phyloP scores from a whole-genome alignment of 345 rosid species.

The Hibiscus mutabilis region DNA sequence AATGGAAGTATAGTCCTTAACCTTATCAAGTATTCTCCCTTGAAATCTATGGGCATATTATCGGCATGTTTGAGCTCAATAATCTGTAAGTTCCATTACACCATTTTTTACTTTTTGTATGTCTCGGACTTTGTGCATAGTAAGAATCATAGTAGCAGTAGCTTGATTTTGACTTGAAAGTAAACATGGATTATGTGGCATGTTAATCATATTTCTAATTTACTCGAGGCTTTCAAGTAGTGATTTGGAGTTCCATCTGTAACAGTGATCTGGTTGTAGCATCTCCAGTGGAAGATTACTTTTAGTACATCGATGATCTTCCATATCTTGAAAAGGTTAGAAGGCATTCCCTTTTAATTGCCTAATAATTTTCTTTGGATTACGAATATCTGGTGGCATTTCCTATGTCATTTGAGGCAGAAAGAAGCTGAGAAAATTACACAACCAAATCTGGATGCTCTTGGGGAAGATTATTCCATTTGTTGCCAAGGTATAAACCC shows the following conservation, averaged over 20 bases:
- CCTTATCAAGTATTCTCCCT: constrained; percentile 70
- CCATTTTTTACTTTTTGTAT: not conserved
- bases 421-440: constrained; percentile 56
- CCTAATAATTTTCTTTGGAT: not conserved
- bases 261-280: constrained; percentile 90
- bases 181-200: not conserved
- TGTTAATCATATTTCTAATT: constrained; percentile 8
- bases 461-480: constrained; percentile 67
- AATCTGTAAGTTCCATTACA: constrained; percentile 60
- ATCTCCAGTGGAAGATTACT: constrained; percentile 89
- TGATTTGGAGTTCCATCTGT: constrained; percentile 23
- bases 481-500: constrained; percentile 63
- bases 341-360: constrained; percentile 2
- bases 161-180: not conserved
- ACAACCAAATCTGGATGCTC: constrained; percentile 60
- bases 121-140: not conserved
- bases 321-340: constrained; percentile 58
- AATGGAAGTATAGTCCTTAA: constrained; percentile 40
- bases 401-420: constrained; percentile 27
- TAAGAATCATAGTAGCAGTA: not conserved
- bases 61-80: constrained; percentile 96
- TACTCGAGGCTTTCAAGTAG: constrained; percentile 6
- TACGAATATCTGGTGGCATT: constrained; percentile 1
- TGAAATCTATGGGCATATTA: constrained; percentile 80
- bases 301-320: constrained; percentile 71